Evolutionary conservation across 2,329 filamentous ascomycete genomes (phyloP).

Genomic region (Cladosporium oxysporum): DNA sequence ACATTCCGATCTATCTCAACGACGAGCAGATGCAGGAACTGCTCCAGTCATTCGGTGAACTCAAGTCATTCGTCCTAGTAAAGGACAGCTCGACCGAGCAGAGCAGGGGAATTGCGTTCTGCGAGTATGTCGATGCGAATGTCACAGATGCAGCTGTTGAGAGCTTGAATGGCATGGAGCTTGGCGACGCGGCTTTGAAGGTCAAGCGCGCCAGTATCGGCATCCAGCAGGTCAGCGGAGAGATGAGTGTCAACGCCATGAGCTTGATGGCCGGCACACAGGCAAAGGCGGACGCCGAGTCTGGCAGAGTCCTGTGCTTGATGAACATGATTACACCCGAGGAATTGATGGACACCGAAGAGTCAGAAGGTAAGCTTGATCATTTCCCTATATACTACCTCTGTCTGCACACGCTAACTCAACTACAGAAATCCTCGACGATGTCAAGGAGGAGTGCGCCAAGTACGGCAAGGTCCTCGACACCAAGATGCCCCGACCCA

Average conservation of each 20-base stretch:
- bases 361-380: slow-evolving; percentile 42
- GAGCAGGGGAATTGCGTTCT: slow-evolving; percentile 86
- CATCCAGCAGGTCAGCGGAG: slow-evolving; percentile 88
- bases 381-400: neutral
- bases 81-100: slow-evolving; percentile 85
- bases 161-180: slow-evolving; percentile 87
- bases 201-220: slow-evolving; percentile 89
- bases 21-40: slow-evolving; percentile 93
- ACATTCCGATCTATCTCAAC: slow-evolving; percentile 82
- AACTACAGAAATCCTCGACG: slow-evolving; percentile 84
- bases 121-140: slow-evolving; percentile 79
- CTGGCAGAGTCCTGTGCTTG: slow-evolving; percentile 82
- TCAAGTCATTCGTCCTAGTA: slow-evolving; percentile 88
- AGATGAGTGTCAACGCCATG: slow-evolving; percentile 97
- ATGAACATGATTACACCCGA: slow-evolving; percentile 99
- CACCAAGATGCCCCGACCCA: slow-evolving; percentile 90
- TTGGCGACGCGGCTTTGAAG: slow-evolving; percentile 82
- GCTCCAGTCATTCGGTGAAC: slow-evolving; percentile 83
- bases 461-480: slow-evolving; percentile 86
- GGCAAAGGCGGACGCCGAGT: slow-evolving; percentile 73
- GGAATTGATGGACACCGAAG: slow-evolving; percentile 88
- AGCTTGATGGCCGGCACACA: slow-evolving; percentile 89
- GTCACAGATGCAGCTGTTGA: slow-evolving; percentile 85
- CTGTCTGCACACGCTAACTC: neutral
- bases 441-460: slow-evolving; percentile 86